These are phyloP conservation scores for Fraxinus albicans DNA, from an alignment of 305 asterid species.

Conservation along the genomic window DNA sequence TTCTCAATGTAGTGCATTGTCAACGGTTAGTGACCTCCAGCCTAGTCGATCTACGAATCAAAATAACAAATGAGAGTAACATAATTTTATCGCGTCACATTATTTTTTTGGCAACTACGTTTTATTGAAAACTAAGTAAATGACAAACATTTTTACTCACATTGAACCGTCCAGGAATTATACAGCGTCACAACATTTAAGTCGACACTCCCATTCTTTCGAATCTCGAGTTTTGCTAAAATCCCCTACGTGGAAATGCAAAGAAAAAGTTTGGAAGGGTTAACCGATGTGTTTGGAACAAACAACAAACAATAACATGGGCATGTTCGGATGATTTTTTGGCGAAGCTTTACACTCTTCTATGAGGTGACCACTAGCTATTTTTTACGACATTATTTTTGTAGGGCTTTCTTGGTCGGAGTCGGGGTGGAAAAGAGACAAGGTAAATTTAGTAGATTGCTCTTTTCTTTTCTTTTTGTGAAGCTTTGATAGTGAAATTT, in stretches of 20 bases:
- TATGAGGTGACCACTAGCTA: no score
- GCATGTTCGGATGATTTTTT: neutral
- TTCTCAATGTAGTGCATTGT: no score
- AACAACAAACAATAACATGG: neutral
- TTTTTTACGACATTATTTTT: neutral
- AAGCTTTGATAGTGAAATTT: neutral
- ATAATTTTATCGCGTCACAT: neutral
- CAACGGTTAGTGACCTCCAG: no score
- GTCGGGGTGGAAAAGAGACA: neutral
- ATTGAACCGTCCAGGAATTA: neutral
- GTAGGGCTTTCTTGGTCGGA: neutral
- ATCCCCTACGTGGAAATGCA: neutral
- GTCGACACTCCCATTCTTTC: neutral
- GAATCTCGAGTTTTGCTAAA: neutral
- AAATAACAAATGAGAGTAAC: neutral
- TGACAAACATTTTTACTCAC: neutral
- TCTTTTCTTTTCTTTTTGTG: no score
- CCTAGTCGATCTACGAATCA: neutral
- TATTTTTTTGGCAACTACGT: neutral
- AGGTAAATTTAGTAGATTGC: neutral
- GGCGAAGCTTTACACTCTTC: neutral
- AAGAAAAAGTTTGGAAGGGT: neutral
- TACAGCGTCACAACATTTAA: neutral
- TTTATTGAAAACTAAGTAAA: neutral
- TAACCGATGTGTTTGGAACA: neutral